Conservation (phyloP, 2,329 filamentous ascomycete genomes). For the Beauveria sp. region DNA sequence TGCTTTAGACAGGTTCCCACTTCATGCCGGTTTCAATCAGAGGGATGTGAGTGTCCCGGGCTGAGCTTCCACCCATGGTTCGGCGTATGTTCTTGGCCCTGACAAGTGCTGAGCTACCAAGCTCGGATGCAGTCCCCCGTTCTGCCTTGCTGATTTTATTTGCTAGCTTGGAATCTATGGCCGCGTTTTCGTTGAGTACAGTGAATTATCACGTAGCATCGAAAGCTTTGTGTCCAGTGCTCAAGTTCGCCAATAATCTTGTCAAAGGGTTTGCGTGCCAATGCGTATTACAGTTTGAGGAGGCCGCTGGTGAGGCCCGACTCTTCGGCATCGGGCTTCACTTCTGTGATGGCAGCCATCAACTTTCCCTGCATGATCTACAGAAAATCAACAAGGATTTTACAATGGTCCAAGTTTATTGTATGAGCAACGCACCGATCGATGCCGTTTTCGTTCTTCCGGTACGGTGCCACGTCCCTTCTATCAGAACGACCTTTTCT, state of each 20-base stretch:
- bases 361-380: neutral
- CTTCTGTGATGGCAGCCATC: conserved; percentile 30
- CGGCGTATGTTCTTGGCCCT: neutral
- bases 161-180: neutral
- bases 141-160: neutral
- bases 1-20: neutral
- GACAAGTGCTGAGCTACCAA: neutral
- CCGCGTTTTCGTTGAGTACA: neutral
- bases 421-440: neutral
- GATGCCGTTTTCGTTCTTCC: neutral
- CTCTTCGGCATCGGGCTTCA: neutral
- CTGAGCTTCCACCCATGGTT: neutral
- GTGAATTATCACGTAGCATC: neutral
- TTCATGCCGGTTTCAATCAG: neutral
- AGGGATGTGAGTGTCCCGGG: neutral
- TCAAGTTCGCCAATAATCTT: neutral
- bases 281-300: neutral
- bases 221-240: neutral
- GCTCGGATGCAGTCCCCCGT: too few species aligned
- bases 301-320: neutral
- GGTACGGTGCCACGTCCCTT: neutral
- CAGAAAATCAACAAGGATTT: neutral
- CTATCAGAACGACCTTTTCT: neutral
- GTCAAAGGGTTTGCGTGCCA: neutral
- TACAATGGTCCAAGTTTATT: neutral